Evolutionary conservation across 2,329 filamentous ascomycete species (phyloP), one percentile per base, ranked within the genome.

Genomic region (Paracamarosporium sp.): DNA sequence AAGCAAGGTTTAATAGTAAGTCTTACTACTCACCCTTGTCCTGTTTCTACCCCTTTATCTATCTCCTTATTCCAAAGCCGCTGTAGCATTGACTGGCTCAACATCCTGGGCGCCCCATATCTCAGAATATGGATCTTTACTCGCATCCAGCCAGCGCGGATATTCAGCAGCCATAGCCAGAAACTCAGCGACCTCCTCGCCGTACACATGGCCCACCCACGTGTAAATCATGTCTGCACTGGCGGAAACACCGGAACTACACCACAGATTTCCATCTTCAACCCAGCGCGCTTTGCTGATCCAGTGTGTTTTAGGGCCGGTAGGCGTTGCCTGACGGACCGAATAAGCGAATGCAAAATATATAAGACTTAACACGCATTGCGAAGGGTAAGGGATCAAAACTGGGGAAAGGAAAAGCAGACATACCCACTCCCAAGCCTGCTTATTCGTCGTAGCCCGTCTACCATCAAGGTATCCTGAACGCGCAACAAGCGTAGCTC

Each of bases 211-310:
- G 27, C 68, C 77, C 4, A 88, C 76, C 70, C 82, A 88, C 0
- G 84, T 86, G 65, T 86, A 79, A 44, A 80, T 84, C 43, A 83
- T 79, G 75, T 90, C 87, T 47, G 86, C 87, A 1, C 87, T 87
- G 0, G 87, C 86, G 40, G 81, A 82, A 3, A 89, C 81, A 0
- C 88, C 88, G 0, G 86, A 87, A 0, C 85, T 85, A 2, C 83
- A 85, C 84, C 87, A 91, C 12, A 90, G 77, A 53, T 90, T 88
- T 24, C 85, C 88, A 72, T 90, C 87, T 1, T 80, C 76, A 0
- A 51, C 47, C 83, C 85, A 90, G 44, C 88, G 79, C 83, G 45
- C 80, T 72, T 4, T 79, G 69, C 50, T 86, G 76, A 88, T 86
- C 90, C 72, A 75, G 5, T 15, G 82, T 68, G 7, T 86, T 80